phyloP scores from a whole-genome alignment of 2,329 filamentous ascomycete species.

The Waltergamsia citrina region DNA sequence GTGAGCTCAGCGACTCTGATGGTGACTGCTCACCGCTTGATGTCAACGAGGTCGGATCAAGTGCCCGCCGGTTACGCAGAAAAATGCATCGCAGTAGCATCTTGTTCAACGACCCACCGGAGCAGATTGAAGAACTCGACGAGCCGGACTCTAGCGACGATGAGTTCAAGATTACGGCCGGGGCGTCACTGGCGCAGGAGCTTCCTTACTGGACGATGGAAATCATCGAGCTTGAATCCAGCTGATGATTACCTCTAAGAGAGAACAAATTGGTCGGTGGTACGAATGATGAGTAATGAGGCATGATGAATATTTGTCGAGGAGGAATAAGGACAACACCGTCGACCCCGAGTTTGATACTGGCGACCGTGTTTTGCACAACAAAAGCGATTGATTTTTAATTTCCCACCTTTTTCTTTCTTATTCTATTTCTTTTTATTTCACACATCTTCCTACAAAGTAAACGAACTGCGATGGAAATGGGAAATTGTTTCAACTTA shows the following conservation, averaged over 20 bases:
- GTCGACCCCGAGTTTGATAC: too few relatives aligned
- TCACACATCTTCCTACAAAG: too few relatives aligned
- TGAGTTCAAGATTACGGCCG: conserved; percentile 21
- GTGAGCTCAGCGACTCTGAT: conserved; percentile 43
- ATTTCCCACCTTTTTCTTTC: too few relatives aligned
- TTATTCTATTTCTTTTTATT: too few relatives aligned
- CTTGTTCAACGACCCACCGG: conserved; percentile 39
- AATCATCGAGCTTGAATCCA: conserved; percentile 39
- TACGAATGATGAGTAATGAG: not conserved
- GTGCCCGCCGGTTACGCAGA: conserved; percentile 36
- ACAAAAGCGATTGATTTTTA: too few relatives aligned
- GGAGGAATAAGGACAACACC: not conserved
- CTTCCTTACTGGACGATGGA: conserved; percentile 40
- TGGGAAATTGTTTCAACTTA: too few relatives aligned
- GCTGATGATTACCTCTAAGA: conserved; percentile 6
- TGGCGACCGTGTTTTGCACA: too few relatives aligned
- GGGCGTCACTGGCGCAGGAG: conserved; percentile 34
- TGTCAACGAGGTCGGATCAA: conserved; percentile 32
- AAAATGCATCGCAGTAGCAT: conserved; percentile 35
- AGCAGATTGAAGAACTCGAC: conserved; percentile 42
- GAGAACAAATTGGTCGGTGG: not conserved
- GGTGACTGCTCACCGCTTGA: conserved; percentile 28
- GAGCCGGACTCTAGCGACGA: conserved; percentile 41
- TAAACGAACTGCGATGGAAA: too few relatives aligned
- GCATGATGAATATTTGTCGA: not conserved